phyloP scores from a whole-genome alignment of 1,284 basidiomycete species.

The Coriolopsis trogii region DNA sequence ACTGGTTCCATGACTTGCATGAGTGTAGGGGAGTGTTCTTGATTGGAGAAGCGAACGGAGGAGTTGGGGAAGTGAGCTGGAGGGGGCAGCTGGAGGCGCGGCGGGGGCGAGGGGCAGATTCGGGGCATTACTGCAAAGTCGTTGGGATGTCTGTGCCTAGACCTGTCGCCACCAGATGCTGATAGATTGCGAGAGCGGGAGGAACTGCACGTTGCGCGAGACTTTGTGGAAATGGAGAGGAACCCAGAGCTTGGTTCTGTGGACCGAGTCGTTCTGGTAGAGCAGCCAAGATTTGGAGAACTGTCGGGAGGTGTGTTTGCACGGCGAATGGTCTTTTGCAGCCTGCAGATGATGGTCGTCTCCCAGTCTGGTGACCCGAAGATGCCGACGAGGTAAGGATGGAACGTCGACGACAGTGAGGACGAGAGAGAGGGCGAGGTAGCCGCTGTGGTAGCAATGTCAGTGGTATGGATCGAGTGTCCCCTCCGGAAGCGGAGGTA shows the following conservation, averaged over 20 bases:
- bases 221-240: conserved; percentile 12
- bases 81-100: conserved; percentile 27
- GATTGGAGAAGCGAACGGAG: conserved; percentile 6
- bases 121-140: conserved; percentile 23
- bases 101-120: conserved; percentile 21
- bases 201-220: conserved; percentile 8
- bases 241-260: conserved; percentile 15
- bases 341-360: conserved; percentile 20
- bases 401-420: conserved; percentile 5
- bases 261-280: conserved; percentile 6
- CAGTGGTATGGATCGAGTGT: conserved; percentile 19
- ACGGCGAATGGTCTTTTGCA: conserved; percentile 6
- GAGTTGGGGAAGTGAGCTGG: conserved; percentile 9
- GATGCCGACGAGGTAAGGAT: conserved; percentile 25
- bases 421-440: background rate
- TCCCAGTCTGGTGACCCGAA: conserved; percentile 30
- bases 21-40: conserved; percentile 23
- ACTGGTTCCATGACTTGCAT: conserved; percentile 33
- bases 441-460: background rate
- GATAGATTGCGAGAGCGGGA: conserved; percentile 16
- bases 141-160: background rate
- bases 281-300: conserved; percentile 12
- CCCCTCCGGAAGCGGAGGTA: conserved; percentile 23
- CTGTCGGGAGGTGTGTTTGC: conserved; percentile 2
- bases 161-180: conserved; percentile 13